Percentiles rank a stretch among this genome's conserved stretches.
phyloP scores from a whole-genome alignment of 306 rosid species.

The Dicorynia guianensis region DNA sequence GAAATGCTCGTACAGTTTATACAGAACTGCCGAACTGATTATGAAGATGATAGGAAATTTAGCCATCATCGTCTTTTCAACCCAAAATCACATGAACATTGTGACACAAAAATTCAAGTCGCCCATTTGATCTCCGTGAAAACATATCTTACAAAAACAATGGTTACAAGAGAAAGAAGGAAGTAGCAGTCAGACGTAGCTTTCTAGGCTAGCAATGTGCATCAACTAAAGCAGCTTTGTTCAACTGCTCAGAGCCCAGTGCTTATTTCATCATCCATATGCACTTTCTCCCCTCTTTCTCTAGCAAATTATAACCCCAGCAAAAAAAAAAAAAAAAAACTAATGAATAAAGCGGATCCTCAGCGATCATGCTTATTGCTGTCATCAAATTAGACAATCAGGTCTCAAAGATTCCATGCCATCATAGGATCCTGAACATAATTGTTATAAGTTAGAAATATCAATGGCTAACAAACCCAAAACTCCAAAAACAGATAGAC shows the following conservation, averaged over 20 bases:
- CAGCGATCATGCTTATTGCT: constrained; percentile 84
- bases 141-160: no score
- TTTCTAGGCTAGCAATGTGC: constrained; percentile 94
- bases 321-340: rapidly evolving
- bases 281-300: neutral
- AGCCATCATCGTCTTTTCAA: no score
- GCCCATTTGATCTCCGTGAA: no score
- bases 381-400: constrained; percentile 80
- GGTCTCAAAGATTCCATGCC: constrained; percentile 99
- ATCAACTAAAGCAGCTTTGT: constrained; percentile 54
- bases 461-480: neutral
- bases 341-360: constrained; percentile 48
- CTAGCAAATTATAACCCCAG: rapidly evolving
- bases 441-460: neutral
- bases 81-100: no score
- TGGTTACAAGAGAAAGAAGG: neutral
- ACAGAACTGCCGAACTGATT: no score
- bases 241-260: constrained; percentile 96
- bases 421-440: constrained; percentile 70
- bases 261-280: constrained; percentile 59
- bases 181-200: constrained; percentile 72
- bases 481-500: neutral
- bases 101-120: no score
- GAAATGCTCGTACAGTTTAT: no score
- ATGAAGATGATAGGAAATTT: no score